Conservation (phyloP, 2,329 filamentous ascomycete genomes). For the Coniochaeta hoffmannii region DNA sequence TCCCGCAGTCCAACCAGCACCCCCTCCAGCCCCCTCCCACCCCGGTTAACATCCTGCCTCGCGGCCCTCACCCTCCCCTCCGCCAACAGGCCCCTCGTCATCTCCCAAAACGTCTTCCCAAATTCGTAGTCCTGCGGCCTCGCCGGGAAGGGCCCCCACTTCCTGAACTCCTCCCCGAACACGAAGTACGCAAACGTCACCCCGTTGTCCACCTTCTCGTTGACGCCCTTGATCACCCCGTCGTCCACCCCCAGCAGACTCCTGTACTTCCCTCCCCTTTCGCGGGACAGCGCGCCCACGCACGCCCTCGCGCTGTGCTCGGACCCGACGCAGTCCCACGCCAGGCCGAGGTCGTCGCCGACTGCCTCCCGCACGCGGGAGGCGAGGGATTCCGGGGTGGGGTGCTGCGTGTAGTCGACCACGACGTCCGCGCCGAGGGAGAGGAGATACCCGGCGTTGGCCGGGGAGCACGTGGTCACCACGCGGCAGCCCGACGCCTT, state of each 20-base stretch:
- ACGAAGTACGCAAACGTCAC: conserved; percentile 31
- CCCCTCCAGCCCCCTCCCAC: conserved; percentile 22
- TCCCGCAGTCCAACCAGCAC: conserved; percentile 22
- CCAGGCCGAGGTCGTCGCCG: conserved; percentile 16
- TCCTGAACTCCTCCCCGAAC: conserved; percentile 26
- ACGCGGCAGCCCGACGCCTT: conserved; percentile 32
- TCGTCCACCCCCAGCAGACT: conserved; percentile 6
- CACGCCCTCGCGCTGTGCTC: conserved; percentile 20
- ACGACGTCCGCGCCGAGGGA: conserved; percentile 35
- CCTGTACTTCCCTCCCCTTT: conserved; percentile 26
- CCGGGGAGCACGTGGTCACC: conserved; percentile 28
- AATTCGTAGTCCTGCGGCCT: conserved; percentile 23
- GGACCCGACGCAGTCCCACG: conserved; percentile 27
- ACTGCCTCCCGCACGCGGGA: conserved; percentile 16
- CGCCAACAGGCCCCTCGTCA: conserved; percentile 21
- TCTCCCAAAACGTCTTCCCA: conserved; percentile 25
- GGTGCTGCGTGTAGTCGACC: conserved; percentile 46
- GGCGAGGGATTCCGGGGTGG: conserved; percentile 10
- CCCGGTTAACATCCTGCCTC: conserved; percentile 16
- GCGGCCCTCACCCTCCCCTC: conserved; percentile 26
- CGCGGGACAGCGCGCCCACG: conserved; percentile 21
- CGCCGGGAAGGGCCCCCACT: conserved; percentile 16
- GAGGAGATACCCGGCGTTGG: conserved; percentile 30
- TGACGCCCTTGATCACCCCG: conserved; percentile 6
- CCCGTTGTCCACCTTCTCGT: conserved; percentile 7